Evolutionary conservation across 1,139 yeast species (phyloP), one percentile per base, ranked within the genome.

Genomic region (Kodamaea alishanica): DNA sequence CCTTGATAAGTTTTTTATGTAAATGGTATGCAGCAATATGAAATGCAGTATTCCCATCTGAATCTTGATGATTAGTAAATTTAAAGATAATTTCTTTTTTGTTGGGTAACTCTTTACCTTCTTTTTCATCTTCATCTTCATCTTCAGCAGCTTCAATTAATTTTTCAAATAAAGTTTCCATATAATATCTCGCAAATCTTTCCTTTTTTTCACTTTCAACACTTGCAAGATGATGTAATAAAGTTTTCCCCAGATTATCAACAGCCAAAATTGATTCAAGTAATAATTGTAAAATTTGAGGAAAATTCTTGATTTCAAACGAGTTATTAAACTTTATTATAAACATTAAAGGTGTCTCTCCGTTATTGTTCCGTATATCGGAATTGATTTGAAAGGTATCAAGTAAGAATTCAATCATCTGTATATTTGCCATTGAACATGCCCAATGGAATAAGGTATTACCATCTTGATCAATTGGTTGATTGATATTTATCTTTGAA

Each of bases 381-480:
- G 94, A 88, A 31, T 86, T 67, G 6, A 86, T 72, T 11, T 63
- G 61, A 42, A 70, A 69, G n/a, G 63, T 65, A n/a, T 54, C 52
- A 6, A 90, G 75, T 28, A 94, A 67, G 41, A 87, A 88, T 42
- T 77, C 77, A 5, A 89, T 92, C 42, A 90, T 70, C 2, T 80
- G 69, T 5, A 82, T 65, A 45, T 88, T 80, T 0, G 95, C 97
- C 63, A 94, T 73, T 0, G 97, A 88, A 26, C 97, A 83, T 1
- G 97, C 95, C 95, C 97, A 87, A 60, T 94, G 99, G 43, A 94
- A 71, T 1, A 96, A 89, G 0, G 96, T 84, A 55, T 92, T 94
- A 0, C 97, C 97, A 42, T 84, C 80, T 50, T 85, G 94, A 60
- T 94, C 99, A 35, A 94, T 87, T 2, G 96, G 81, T 30, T 88